Base-by-base conservation (phyloP, 2,329 filamentous ascomycete species). In the Xylariaceae sp. region DNA sequence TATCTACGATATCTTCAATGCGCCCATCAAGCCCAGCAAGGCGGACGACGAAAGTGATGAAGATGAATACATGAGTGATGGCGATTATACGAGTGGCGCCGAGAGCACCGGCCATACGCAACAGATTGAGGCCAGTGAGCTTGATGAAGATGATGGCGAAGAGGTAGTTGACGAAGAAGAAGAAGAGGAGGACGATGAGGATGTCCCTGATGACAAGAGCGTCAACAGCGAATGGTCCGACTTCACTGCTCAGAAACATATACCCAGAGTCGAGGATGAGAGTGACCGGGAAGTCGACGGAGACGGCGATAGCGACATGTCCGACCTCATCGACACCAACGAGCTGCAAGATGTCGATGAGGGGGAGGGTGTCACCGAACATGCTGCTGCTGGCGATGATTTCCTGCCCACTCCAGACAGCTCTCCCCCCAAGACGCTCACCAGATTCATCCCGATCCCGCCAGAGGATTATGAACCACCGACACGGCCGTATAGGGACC, bases 1-100 rank as follows among this genome's bases (percentile, higher is more conserved):
- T 52, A 96, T 98, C 36, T 97, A 97, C 55, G 88, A 88, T 41
- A 87, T 98, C 33, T 98, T 97, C 65, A 97, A 92, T 55, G 85
- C 92, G 41, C 90, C 92, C 2, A 62, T 90, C 14, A 64, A 67
- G 40, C 46, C 61, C 37, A 59, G 50, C 1, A 54, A 64, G 12
- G 62, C 63, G 18, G 60, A 64, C 17, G 60, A 61, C 15, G 61
- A 66, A 21, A 51, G 56, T 2, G 66, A 71, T 16, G 53, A 87
- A 11, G 81, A 83, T 40, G 79, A 83, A 31, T 85, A 85, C 48
- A 83, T 88, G 50, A 75, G 74, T 2, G 78, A 89, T 48, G 75
- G 68, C 16, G 83, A 87, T 51, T 95, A 92, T 59, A 90, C 85
- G 3, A 94, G 85, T 51, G 88, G 80, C 29, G 88, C 74, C 11